Percentiles rank a stretch among this genome's conserved stretches.
Conservation (phyloP, 176 grass and related monocot species). For the Stipa capillata region DNA sequence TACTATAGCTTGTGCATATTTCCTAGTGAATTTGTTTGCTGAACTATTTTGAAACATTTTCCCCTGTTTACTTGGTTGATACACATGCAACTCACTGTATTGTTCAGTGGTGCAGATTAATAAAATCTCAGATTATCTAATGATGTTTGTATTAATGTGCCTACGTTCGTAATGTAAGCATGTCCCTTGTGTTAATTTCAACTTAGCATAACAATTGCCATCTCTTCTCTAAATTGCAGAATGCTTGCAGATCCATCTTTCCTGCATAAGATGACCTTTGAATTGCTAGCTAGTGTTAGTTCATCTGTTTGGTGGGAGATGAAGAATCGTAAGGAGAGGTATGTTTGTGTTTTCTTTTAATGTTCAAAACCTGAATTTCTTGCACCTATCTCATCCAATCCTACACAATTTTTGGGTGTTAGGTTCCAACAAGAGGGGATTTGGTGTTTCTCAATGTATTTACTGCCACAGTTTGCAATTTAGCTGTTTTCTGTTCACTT, state of each 20-base stretch:
- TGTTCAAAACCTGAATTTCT: neutral
- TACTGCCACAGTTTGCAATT: slow-evolving; percentile 50
- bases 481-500: slow-evolving; percentile 55
- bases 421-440: slow-evolving; percentile 75
- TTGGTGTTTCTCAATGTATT: slow-evolving; percentile 62
- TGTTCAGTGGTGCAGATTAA: neutral
- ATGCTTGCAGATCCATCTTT: slow-evolving; percentile 74
- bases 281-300: slow-evolving; percentile 35
- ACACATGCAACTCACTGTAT: neutral
- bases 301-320: slow-evolving; percentile 54
- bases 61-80: neutral
- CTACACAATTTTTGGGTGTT: slow-evolving; percentile 6
- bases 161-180: neutral
- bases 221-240: slow-evolving; percentile 34
- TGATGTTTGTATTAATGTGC: neutral
- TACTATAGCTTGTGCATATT: neutral
- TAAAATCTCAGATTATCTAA: neutral
- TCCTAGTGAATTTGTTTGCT: neutral
- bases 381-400: neutral
- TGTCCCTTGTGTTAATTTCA: neutral
- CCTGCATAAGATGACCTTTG: slow-evolving; percentile 57
- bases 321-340: slow-evolving; percentile 63
- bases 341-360: neutral
- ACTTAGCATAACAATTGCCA: neutral
- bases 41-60: neutral